Evolutionary conservation across 805 yeast genomes (phyloP).

Genomic region (Suhomyces sp.): DNA sequence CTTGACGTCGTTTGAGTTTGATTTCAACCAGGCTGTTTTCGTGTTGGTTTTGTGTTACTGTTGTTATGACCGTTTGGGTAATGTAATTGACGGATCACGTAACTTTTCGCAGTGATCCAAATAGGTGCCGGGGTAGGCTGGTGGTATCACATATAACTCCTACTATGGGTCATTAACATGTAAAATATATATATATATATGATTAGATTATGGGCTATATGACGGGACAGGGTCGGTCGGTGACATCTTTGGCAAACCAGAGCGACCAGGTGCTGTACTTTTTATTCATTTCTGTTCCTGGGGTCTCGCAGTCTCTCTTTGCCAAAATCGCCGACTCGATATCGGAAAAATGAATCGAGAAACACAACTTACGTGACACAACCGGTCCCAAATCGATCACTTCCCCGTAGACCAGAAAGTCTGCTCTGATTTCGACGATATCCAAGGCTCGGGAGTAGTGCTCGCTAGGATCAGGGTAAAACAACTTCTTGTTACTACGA

Average conservation of each 20-base stretch:
- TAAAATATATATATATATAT: too few species aligned
- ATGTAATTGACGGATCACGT: slow-evolving; percentile 4
- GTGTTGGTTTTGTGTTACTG: slow-evolving; percentile 2
- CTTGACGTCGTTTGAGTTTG: neutral
- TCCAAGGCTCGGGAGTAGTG: slow-evolving; percentile 46
- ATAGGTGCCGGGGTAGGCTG: too few species aligned
- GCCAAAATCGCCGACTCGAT: slow-evolving; percentile 59
- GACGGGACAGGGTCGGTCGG: slow-evolving; percentile 51
- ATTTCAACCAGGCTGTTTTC: neutral
- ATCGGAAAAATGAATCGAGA: slow-evolving; percentile 59
- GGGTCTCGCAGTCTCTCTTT: slow-evolving; percentile 33
- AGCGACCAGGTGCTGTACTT: slow-evolving; percentile 61
- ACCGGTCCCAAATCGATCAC: slow-evolving; percentile 63
- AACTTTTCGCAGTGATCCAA: neutral
- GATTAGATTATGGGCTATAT: neutral
- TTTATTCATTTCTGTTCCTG: slow-evolving; percentile 31
- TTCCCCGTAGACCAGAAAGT: slow-evolving; percentile 56
- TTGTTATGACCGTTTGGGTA: slow-evolving; percentile 3
- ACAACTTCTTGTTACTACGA: slow-evolving; percentile 22
- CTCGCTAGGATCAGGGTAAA: slow-evolving; percentile 43
- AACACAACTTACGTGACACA: slow-evolving; percentile 61
- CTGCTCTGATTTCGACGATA: slow-evolving; percentile 41
- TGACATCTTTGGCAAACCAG: slow-evolving; percentile 65
- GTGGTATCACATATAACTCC: too few species aligned
- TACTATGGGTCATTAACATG: too few species aligned